phyloP scores from a whole-genome alignment of 768 basidiomycete species.

The Hirschioporus abietinus region DNA sequence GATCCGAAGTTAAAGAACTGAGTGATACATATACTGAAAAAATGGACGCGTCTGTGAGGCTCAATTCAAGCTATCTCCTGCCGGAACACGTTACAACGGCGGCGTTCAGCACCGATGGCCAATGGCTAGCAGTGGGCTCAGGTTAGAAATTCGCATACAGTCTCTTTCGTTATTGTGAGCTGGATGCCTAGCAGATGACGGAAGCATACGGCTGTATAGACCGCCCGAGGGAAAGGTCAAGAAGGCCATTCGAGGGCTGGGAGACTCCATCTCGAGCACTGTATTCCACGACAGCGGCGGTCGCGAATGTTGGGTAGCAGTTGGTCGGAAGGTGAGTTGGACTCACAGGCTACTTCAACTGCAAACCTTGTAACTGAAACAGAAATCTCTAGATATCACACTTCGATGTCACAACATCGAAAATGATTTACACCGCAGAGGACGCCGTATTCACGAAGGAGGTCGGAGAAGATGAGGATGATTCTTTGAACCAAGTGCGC shows the following conservation, averaged over 20 bases:
- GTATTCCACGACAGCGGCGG: constrained; percentile 38
- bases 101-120: not conserved
- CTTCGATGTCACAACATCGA: constrained; percentile 40
- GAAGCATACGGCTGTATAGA: constrained; percentile 61
- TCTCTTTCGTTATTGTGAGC: not conserved
- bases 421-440: constrained; percentile 47
- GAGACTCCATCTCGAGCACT: constrained; percentile 59
- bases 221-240: constrained; percentile 53
- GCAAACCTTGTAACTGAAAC: not conserved
- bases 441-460: constrained; percentile 46
- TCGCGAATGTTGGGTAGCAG: constrained; percentile 60
- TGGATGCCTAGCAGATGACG: constrained; percentile 47
- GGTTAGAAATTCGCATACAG: not conserved
- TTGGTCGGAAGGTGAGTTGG: constrained; percentile 47
- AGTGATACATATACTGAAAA: too few species aligned
- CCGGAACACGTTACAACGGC: not conserved
- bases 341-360: not conserved
- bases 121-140: not conserved
- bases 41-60: too few species aligned
- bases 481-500: constrained; percentile 66
- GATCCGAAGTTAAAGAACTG: too few species aligned
- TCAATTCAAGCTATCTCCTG: too few species aligned
- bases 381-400: constrained; percentile 26
- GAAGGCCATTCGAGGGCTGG: constrained; percentile 56
- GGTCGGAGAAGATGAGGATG: constrained; percentile 46